Evolutionary conservation across 257 asterid species (phyloP).

Genomic region (Mitragyna speciosa): DNA sequence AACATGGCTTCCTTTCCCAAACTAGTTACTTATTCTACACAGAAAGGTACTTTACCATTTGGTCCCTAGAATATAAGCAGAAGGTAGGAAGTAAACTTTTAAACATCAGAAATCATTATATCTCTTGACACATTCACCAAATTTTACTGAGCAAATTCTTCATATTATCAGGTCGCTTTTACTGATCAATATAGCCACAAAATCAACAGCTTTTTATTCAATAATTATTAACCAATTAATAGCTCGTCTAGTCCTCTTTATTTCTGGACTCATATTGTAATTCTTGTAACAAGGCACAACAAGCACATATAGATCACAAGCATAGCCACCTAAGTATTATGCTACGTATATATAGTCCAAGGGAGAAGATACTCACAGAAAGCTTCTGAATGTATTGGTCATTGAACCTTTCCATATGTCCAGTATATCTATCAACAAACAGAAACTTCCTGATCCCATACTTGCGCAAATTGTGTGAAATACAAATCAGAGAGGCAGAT

Average conservation of each 20-base stretch:
- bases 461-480: slow-evolving; percentile 72
- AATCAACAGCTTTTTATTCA: neutral
- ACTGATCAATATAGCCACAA: neutral
- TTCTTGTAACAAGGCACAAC: neutral
- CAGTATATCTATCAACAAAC: slow-evolving; percentile 79
- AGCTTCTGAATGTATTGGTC: slow-evolving; percentile 61
- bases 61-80: neutral
- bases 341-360: neutral
- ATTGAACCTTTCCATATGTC: slow-evolving; percentile 61
- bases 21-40: neutral
- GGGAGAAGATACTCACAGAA: slow-evolving; percentile 46
- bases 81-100: neutral
- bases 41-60: neutral
- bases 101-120: neutral
- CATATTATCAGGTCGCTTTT: neutral
- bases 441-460: slow-evolving; percentile 77
- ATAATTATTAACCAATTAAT: neutral
- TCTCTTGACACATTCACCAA: neutral
- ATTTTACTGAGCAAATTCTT: neutral
- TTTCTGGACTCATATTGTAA: neutral
- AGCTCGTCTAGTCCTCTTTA: neutral
- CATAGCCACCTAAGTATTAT: neutral
- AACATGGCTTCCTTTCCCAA: neutral
- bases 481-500: slow-evolving; percentile 65
- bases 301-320: neutral